Base-by-base conservation (phyloP, 169 alveolate genomes). In the Plasmodium relictum region DNA sequence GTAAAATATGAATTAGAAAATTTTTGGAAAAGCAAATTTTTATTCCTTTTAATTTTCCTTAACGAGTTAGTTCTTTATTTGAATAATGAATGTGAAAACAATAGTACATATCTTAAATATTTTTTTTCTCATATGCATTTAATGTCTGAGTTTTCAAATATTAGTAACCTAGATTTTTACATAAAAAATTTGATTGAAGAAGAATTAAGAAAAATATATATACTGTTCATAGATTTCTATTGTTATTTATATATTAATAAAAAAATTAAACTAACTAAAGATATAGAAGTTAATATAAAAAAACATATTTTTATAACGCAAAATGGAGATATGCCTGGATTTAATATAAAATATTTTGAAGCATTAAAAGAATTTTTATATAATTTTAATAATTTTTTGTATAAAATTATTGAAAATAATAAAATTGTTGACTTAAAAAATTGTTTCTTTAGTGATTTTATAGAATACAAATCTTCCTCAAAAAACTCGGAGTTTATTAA, bases 31-130 rank as follows among this genome's bases (percentile, higher is more conserved):
- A 45, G 26, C 14, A 24, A 66, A 31, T 66, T 66, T 66, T 10
- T 66, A 66, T 66, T 37, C 16, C 26, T 66, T 37, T 37, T 66
- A 66, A 37, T 66, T 16, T 31, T 66, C 14, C 18, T 66, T 26
- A 66, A 66, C 14, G 74, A 66, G 56, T 12, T 66, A 18, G 26
- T 31, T 66, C 22, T 37, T 0, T 37, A 41, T 66, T 45, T 66
- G 45, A 66, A 66, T 18, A 12, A 37, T 66, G 74, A 66, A 31
- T 16, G 50, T 66, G 74, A 66, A 41, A 6, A 66, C 26, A 66
- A 22, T 18, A 37, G 26, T 24, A n/a, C 18, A 7, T 22, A 26
- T 22, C 24, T 66, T 20, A 66, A 14, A 8, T 10, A 66, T 6
- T 66, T 66, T 45, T 66, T 66, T 18, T 41, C 26, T 7, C 45